A percentile compares a stretch with the other conserved stretches of the same genome.
Conservation (phyloP, 148 eudicot genomes). For the Fagopyrum esculentum region DNA sequence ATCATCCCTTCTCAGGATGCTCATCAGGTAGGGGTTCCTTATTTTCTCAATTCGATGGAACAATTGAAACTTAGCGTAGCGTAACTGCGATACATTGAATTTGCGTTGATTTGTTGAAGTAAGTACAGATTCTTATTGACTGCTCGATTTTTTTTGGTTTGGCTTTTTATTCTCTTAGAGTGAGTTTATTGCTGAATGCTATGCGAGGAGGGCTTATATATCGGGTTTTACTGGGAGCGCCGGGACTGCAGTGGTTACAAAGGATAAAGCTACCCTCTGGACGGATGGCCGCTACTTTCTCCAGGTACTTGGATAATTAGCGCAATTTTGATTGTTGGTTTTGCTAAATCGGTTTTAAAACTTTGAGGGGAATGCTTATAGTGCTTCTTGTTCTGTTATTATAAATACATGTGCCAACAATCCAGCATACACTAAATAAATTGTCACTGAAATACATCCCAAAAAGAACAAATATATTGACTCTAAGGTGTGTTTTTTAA, state of each 20-base stretch:
- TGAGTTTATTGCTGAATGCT: slow-evolving; percentile 93
- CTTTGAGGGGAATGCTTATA: not conserved
- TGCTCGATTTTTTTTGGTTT: not conserved
- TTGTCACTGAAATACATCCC: not conserved
- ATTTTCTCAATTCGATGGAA: not conserved
- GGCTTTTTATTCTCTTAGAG: slow-evolving; percentile 55
- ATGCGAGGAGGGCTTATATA: slow-evolving; percentile 73
- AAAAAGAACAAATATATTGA: not conserved
- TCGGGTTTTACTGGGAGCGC: slow-evolving; percentile 98
- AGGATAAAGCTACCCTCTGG: slow-evolving; percentile 96
- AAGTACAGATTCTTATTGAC: not conserved
- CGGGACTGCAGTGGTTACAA: slow-evolving; percentile 91
- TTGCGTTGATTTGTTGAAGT: not conserved
- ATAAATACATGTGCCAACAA: not conserved
- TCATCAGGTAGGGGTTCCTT: slow-evolving; percentile 57
- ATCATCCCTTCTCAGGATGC: slow-evolving; percentile 94
- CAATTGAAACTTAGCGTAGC: not conserved
- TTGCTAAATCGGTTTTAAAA: not conserved
- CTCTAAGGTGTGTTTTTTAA: not conserved
- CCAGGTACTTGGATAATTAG: slow-evolving; percentile 40
- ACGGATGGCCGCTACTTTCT: slow-evolving; percentile 95
- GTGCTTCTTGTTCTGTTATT: not conserved
- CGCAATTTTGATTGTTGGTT: not conserved
- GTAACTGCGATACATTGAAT: not conserved
- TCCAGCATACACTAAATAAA: not conserved